Evolutionary conservation across 1,139 yeast species (phyloP), one percentile per base, ranked within the genome.

Genomic region (Yamadazyma triangularis): DNA sequence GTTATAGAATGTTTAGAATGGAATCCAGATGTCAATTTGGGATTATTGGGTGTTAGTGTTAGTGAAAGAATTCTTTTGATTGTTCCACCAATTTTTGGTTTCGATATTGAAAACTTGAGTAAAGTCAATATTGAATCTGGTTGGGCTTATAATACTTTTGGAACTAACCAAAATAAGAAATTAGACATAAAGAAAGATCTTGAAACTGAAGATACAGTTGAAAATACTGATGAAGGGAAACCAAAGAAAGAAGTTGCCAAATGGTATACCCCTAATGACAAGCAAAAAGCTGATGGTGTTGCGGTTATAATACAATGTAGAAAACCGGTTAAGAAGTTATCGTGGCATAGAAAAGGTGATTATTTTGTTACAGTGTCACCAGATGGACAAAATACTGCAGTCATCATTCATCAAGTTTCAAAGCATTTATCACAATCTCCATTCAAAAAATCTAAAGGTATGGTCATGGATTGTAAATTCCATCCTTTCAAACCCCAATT

Each of bases 301-400:
- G 73, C 86, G 9, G 83, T 87, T 8, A 49, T 68, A 20, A 79
- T 86, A 19, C 77, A 91, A 38, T 73, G 81, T 40, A 71, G 76
- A 44, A 84, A 80, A 55, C 70, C 86, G 1, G 75, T 91, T 43
- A 88, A 87, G 62, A 83, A 80, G 51, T 49, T 91, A 12, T 76
- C 95, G 44, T 91, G 99, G 99, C 99, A 91, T 58, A 75, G 96
- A 57, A 83, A 85, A 51, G 99, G 98, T 51, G 98, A 91, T 63
- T 91, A 91, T 56, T 86, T 93, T 47, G 95, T 91, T 41, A 81
- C 95, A 3, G 95, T 87, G 14, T 79, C 95, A 9, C 97, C 97
- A 28, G 91, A 85, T 36, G 83, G 87, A 33, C 87, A 86, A 38
- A 81, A 87, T 52, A 76, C 93, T 5, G 82, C 97, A 4, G 96